Base-by-base conservation (phyloP, 2,329 filamentous ascomycete genomes). In the Zarea fungicola region DNA sequence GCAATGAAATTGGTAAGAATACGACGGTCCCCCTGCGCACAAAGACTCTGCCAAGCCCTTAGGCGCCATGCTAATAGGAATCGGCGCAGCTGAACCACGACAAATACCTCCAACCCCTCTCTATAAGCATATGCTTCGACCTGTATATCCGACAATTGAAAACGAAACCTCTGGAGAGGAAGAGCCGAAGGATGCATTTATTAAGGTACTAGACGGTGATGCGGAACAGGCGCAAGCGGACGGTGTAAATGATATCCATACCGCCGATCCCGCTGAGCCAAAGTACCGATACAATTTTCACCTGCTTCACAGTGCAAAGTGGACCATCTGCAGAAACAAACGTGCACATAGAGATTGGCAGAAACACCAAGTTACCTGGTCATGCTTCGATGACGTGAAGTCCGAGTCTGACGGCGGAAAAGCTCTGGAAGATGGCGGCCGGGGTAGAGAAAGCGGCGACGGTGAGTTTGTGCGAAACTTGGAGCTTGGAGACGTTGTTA, bases 401-500 rank as follows among this genome's bases (percentile, higher is more conserved):
- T 68, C 73, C 0, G 65, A 73, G 1, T 73, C 73, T 0, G 57
- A 63, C 3, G 70, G 61, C 2, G 71, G 61, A 1, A 58, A 66
- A 16, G 60, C 60, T 2, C 60, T 80, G 2, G 61, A 61, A 1
- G 56, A 64, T 2, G 19, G 60, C 2, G 81, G 81, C 0, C 70
- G 80, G 1, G 81, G 81, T 1, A 59, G 58, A 18, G 71, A 58
- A 4, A 79, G 77, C 1, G 74, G 66, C 0, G 70, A 74, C 44
- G 81, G 81, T 1, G 63, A 72, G 31, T 83, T 81, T 60, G 73
- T 85, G 28, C 72, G 75, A 14, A 67, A 64, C 39, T 58, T 85
- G 54, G 74, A 71, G 54, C 54, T 80, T n/a, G 81, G 81, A 1
- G 81, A 85, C 55, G 73, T 81, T 16, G 64, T 84, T 10, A 83